A percentile compares a stretch with the other conserved stretches of the same genome.
These are phyloP conservation scores for Stentor roeselii DNA, from an alignment of 73 alveolate genomes.

Conservation along the genomic window DNA sequence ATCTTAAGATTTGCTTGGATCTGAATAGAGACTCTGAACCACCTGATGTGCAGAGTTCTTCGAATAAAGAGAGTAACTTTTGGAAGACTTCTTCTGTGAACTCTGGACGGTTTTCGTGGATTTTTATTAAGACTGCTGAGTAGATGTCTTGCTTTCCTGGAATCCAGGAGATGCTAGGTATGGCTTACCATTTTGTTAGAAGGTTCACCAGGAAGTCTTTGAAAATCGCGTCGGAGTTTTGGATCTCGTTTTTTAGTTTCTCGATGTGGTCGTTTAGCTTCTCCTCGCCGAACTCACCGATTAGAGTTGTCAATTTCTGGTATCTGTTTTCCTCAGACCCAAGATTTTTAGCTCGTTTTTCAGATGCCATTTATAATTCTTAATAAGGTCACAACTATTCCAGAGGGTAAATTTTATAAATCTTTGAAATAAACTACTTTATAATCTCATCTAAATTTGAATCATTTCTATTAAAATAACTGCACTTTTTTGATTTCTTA, in stretches of 20 bases:
- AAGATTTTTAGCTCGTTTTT: constrained; percentile 12
- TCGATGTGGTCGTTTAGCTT: background rate
- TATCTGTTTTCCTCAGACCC: constrained; percentile 18
- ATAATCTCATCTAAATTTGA: no score
- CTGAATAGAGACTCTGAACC: background rate
- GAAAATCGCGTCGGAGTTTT: background rate
- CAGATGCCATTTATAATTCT: constrained; percentile 21
- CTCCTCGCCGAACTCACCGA: constrained; percentile 24
- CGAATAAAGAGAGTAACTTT: background rate
- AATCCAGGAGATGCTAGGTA: background rate
- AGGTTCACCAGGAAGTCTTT: background rate
- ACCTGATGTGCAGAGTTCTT: constrained; percentile 7
- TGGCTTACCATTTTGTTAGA: background rate
- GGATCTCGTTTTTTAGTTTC: background rate
- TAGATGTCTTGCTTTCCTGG: constrained; percentile 24
- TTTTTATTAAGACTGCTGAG: background rate
- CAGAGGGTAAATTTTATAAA: no score
- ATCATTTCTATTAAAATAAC: no score
- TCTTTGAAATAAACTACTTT: no score
- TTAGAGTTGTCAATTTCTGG: constrained; percentile 16
- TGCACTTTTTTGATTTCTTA: no score
- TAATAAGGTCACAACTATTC: no score
- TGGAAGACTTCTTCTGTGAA: background rate
- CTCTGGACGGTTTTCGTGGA: background rate
- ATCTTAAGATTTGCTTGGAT: constrained; percentile 4